Evolutionary conservation across 345 rosid genomes (phyloP).

Genomic region (Isatis tinctoria): DNA sequence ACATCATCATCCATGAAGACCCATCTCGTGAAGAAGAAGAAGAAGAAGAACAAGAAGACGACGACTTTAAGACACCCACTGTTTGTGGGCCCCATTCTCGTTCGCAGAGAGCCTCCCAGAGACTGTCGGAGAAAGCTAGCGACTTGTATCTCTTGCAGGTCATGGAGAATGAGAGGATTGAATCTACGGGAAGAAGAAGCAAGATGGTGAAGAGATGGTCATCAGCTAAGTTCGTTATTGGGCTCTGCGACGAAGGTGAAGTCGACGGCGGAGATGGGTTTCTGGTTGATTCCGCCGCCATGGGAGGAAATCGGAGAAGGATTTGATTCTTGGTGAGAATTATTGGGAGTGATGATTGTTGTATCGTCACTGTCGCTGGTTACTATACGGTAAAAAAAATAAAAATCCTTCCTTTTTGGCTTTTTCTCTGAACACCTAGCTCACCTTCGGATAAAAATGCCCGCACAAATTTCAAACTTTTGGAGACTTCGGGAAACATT

Average conservation of each 20-base stretch:
- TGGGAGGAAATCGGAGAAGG: constrained; percentile 15
- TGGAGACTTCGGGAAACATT: neutral
- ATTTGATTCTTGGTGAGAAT: constrained; percentile 12
- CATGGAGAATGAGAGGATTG: constrained; percentile 62
- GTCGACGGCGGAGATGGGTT: constrained; percentile 14
- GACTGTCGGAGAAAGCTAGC: constrained; percentile 46
- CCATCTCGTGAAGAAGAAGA: constrained; percentile 30
- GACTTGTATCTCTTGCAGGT: constrained; percentile 66
- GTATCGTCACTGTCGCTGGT: constrained; percentile 16
- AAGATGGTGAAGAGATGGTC: constrained; percentile 78
- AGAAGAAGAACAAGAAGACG: neutral
- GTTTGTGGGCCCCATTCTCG: constrained; percentile 68
- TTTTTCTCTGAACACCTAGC: neutral
- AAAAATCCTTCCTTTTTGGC: neutral
- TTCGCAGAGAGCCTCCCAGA: constrained; percentile 76
- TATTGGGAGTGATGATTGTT: constrained; percentile 15
- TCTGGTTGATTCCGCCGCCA: constrained; percentile 21
- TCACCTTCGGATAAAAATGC: neutral
- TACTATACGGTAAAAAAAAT: constrained; percentile 13
- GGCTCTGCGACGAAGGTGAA: neutral
- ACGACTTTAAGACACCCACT: constrained; percentile 54
- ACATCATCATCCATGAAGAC: constrained; percentile 68
- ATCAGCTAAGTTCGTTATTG: constrained; percentile 42
- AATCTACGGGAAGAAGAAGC: constrained; percentile 73
- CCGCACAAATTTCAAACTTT: constrained; percentile 26